phyloP scores from a whole-genome alignment of 495 filamentous ascomycete species.

The Staphylotrichum tortipilum region DNA sequence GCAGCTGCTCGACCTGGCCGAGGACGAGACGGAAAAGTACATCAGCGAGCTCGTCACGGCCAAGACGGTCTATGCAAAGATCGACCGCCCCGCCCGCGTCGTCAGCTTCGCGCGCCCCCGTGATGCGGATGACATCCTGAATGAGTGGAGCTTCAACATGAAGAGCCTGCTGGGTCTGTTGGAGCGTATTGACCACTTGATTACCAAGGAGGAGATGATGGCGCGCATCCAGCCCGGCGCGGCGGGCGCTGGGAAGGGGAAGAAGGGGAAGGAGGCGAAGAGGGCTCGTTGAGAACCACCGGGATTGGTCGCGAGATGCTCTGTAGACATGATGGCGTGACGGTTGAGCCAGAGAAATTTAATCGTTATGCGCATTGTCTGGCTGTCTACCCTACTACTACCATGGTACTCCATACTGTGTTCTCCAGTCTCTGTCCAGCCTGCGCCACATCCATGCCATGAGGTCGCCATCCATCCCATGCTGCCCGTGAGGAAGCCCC shows the following conservation, averaged over 20 bases:
- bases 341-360: no score
- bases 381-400: no score
- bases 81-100: constrained; percentile 84
- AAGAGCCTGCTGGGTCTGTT: constrained; percentile 86
- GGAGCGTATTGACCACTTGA: constrained; percentile 94
- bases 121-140: constrained; percentile 93
- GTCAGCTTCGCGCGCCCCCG: constrained; percentile 90
- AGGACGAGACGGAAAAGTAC: constrained; percentile 96
- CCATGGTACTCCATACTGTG: no score
- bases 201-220: constrained; percentile 99
- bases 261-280: constrained; percentile 28
- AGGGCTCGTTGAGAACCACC: constrained; percentile 9
- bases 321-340: no score
- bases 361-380: no score
- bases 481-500: no score
- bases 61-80: constrained; percentile 96
- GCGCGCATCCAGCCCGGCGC: constrained; percentile 73
- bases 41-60: constrained; percentile 89
- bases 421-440: no score
- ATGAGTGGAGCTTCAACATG: constrained; percentile 99
- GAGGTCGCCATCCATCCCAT: no score
- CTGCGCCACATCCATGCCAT: no score
- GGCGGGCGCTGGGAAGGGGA: no score
- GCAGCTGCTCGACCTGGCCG: constrained; percentile 78
- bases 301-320: no score